phyloP scores from a whole-genome alignment of 805 yeast genomes.

The Blastobotrys terrestris region DNA sequence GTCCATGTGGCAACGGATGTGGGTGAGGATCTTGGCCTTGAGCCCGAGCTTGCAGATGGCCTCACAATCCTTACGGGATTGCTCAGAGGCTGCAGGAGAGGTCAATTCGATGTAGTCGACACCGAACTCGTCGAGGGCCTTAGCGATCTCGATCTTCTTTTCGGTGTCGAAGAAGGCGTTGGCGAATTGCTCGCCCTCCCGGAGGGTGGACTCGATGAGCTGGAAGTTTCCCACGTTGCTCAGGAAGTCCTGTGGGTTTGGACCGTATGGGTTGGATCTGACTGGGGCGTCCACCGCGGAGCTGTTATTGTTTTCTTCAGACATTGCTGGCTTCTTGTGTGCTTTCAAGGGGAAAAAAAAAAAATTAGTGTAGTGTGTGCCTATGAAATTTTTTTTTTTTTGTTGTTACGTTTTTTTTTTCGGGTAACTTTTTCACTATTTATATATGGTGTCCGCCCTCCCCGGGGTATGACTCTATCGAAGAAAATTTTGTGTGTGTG shows the following conservation, averaged over 20 bases:
- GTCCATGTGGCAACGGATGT: slow-evolving; percentile 98
- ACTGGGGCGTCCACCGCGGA: slow-evolving; percentile 1
- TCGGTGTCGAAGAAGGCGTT: slow-evolving; percentile 93
- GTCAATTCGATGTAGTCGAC: slow-evolving; percentile 97
- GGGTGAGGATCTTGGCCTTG: slow-evolving; percentile 92
- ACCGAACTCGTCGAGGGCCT: slow-evolving; percentile 94
- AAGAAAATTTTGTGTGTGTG: neutral
- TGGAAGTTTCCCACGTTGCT: slow-evolving; percentile 87
- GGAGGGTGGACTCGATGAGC: slow-evolving; percentile 87
- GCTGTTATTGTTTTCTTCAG: neutral
- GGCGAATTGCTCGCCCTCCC: slow-evolving; percentile 99
- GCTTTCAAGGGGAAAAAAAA: neutral
- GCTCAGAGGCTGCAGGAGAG: slow-evolving; percentile 97
- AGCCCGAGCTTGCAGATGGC: slow-evolving; percentile 96
- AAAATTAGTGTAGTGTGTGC: neutral
- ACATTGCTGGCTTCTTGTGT: neutral
- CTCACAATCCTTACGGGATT: slow-evolving; percentile 88
- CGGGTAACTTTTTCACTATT: neutral
- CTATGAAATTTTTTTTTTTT: neutral
- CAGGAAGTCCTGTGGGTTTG: slow-evolving; percentile 86
- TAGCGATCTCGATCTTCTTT: slow-evolving; percentile 94
- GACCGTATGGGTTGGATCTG: slow-evolving; percentile 77
- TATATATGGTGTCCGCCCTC: neutral
- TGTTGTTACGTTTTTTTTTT: neutral
- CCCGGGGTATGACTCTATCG: neutral